These are phyloP conservation scores for Phaseolus coccineus DNA, from an alignment of 331 rosid species.

Conservation along the genomic window DNA sequence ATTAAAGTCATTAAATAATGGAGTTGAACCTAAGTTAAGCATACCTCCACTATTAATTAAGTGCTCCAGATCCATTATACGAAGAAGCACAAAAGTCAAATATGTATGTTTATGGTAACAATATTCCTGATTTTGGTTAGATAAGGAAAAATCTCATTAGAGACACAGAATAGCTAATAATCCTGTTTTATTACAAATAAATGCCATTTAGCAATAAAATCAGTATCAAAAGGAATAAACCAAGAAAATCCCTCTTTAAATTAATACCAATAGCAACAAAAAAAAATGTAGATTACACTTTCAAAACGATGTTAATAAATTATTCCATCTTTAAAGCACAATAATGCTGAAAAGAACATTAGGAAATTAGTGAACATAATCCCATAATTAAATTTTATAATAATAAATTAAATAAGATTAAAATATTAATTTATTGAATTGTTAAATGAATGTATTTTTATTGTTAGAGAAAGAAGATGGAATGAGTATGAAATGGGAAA, in stretches of 20 bases:
- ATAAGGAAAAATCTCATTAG: not conserved
- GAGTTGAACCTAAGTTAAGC: slow-evolving; percentile 1
- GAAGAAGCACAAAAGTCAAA: not conserved
- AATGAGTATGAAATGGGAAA: slow-evolving; percentile 2
- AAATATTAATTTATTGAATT: no score
- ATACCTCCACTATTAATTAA: not conserved
- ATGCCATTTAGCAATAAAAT: not conserved
- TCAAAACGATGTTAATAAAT: not conserved
- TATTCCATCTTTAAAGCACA: not conserved
- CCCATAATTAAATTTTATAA: no score
- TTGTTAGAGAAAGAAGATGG: no score
- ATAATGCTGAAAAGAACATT: not conserved
- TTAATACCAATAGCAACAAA: not conserved
- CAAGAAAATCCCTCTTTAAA: not conserved
- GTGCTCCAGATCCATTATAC: not conserved
- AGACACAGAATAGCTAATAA: not conserved
- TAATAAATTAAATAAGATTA: no score
- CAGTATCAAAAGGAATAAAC: not conserved
- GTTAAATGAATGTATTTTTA: no score
- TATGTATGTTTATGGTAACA: not conserved
- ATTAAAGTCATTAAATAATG: not conserved
- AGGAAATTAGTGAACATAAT: not conserved
- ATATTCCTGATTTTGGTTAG: not conserved
- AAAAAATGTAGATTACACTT: not conserved
- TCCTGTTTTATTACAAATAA: not conserved